These are phyloP conservation scores for Cercospora zeae-maydis DNA, from an alignment of 2,329 filamentous ascomycete species.

Conservation along the genomic window DNA sequence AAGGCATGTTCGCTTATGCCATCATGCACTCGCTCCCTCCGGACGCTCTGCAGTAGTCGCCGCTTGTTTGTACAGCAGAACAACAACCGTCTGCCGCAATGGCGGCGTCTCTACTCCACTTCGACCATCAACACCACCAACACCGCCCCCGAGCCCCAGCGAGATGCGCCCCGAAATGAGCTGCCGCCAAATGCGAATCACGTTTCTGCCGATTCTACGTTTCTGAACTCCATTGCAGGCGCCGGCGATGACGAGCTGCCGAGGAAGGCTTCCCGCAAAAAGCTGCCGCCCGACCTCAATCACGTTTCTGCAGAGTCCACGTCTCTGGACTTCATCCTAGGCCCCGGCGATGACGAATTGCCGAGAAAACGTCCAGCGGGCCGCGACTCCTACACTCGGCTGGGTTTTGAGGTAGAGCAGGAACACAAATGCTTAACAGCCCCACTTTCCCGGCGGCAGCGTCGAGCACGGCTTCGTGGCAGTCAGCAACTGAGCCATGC, in stretches of 20 bases:
- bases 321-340: conserved; percentile 11
- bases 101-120: not conserved
- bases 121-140: not conserved
- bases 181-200: too few species aligned
- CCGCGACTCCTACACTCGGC: not conserved
- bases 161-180: conserved; percentile 4
- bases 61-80: not conserved
- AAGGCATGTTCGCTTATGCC: conserved; percentile 38
- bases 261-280: too few species aligned
- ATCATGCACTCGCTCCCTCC: conserved; percentile 30
- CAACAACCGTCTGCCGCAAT: not conserved
- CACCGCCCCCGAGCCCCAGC: not conserved
- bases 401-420: not conserved
- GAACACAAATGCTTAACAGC: not conserved
- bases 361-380: not conserved
- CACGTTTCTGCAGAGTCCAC: conserved; percentile 6
- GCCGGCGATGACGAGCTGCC: too few species aligned
- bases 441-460: not conserved
- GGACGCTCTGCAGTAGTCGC: conserved; percentile 23
- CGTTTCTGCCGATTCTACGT: too few species aligned
- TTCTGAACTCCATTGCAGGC: too few species aligned
- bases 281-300: not conserved
- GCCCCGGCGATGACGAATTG: not conserved
- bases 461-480: not conserved
- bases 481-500: not conserved